phyloP scores from a whole-genome alignment of 345 rosid genomes.

The Syzygium aromaticum region DNA sequence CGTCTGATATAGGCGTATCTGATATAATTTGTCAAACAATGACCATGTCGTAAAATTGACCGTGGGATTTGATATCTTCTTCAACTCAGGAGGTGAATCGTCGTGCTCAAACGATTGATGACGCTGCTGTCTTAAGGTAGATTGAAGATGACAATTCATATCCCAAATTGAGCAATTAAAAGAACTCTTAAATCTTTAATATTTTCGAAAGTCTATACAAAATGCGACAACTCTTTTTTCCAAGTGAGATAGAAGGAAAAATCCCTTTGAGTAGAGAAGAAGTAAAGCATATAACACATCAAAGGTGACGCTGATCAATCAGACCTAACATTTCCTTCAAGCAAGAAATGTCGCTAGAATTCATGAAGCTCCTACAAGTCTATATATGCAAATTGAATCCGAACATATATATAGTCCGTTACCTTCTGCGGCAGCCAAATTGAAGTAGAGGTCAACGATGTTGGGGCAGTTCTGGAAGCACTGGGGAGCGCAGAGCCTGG shows the following conservation, averaged over 20 bases:
- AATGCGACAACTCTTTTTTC: background rate
- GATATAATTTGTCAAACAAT: background rate
- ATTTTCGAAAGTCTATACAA: background rate
- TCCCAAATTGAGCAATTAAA: background rate
- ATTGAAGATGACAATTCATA: background rate
- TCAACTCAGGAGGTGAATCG: background rate
- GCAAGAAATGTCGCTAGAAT: background rate
- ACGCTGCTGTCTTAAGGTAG: background rate
- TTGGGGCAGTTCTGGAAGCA: constrained; percentile 77
- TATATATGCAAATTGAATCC: no score
- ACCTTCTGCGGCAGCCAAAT: constrained; percentile 98
- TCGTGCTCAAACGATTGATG: background rate
- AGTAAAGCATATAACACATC: background rate
- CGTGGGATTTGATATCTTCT: background rate
- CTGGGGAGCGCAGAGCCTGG: constrained; percentile 68
- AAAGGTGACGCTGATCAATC: background rate
- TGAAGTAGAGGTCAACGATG: constrained; percentile 87
- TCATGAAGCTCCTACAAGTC: background rate
- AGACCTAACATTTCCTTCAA: background rate
- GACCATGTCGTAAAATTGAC: background rate
- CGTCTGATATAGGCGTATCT: background rate
- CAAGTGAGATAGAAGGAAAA: background rate
- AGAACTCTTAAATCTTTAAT: background rate
- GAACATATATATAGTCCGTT: background rate
- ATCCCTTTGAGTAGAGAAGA: background rate